Base-by-base conservation (phyloP, 2,329 filamentous ascomycete genomes). In the Colletotrichum higginsianum region DNA sequence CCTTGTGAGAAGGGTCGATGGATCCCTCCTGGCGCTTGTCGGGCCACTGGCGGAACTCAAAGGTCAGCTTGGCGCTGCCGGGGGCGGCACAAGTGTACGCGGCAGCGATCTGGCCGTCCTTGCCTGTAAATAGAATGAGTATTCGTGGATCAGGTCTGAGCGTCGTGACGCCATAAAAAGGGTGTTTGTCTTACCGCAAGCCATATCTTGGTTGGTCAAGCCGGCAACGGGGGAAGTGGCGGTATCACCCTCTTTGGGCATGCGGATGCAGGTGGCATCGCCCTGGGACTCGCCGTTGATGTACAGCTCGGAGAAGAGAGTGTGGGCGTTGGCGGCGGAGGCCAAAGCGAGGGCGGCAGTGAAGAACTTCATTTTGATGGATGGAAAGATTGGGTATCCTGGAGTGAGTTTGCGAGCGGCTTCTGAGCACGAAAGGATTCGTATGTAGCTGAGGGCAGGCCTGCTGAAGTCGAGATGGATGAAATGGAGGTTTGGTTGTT, bases 231-330 rank as follows among this genome's bases (percentile, higher is more conserved):
- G 92, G 46, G 79, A 80, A 6, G 87, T 92, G 61, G 88, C 85
- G 0, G 84, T 87, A 8, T 80, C 79, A 3, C 84, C 81, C 66
- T 89, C 82, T 50, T 81, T 84, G 65, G 88, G 88, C 88, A 92
- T 92, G 52, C 93, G 90, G 61, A 95, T 87, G 76, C 92, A 94
- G 35, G 90, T 91, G 40, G 89, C 92, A 77, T 93, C 90, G 72
- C 93, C 93, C 80, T 94, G 90, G 76, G 88, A 86, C 58, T 86
- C 81, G 71, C 87, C 87, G 75, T 92, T 84, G 75, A 93, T 81
- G 75, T 87, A 91, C 60, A 93, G 82, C 4, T 88, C 92, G 1
- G 90, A 91, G 78, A 93, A 89, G 60, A 89, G 79, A 7, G 90
- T 92, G 77, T 93, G 91, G 52, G 88, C 89, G 58, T 78, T 79